Conservation (phyloP, 1,284 basidiomycete genomes). For the Apiotrichum mycotoxinovorans region DNA sequence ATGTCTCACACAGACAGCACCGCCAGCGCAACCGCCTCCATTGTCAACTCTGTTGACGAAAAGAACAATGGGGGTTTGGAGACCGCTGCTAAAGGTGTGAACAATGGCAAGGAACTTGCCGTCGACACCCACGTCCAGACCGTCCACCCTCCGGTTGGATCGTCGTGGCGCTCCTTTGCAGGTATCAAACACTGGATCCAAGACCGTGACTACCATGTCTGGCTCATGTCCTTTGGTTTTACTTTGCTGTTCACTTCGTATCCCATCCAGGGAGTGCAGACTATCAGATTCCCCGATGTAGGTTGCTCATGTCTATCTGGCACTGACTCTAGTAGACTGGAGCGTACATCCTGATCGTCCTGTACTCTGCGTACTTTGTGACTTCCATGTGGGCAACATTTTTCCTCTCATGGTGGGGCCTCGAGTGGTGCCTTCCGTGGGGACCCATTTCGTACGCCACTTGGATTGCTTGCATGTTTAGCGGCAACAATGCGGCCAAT, state of each 20-base stretch:
- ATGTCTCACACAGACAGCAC: background rate
- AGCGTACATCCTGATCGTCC: slow-evolving; percentile 19
- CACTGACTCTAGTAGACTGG: slow-evolving; percentile 1
- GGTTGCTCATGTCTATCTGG: no score
- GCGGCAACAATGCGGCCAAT: slow-evolving; percentile 15
- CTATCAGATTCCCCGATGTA: slow-evolving; percentile 15
- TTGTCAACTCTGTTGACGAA: background rate
- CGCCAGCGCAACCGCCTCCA: background rate
- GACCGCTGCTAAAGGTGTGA: background rate
- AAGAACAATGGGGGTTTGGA: background rate
- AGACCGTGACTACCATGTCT: slow-evolving; percentile 18
- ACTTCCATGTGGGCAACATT: slow-evolving; percentile 20
- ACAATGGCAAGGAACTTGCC: background rate
- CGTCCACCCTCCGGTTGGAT: background rate
- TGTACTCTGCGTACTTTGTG: slow-evolving; percentile 16
- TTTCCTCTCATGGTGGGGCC: slow-evolving; percentile 19
- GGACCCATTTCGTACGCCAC: slow-evolving; percentile 14
- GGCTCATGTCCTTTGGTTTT: slow-evolving; percentile 14
- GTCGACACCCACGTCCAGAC: background rate
- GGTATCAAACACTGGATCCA: slow-evolving; percentile 5
- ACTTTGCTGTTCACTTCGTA: slow-evolving; percentile 7
- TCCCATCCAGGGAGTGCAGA: slow-evolving; percentile 20
- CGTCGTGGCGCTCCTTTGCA: background rate
- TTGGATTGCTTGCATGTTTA: slow-evolving; percentile 21
- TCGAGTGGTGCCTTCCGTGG: slow-evolving; percentile 16